Base-by-base conservation (phyloP, 495 filamentous ascomycete species). In the Podospora tetraspora region DNA sequence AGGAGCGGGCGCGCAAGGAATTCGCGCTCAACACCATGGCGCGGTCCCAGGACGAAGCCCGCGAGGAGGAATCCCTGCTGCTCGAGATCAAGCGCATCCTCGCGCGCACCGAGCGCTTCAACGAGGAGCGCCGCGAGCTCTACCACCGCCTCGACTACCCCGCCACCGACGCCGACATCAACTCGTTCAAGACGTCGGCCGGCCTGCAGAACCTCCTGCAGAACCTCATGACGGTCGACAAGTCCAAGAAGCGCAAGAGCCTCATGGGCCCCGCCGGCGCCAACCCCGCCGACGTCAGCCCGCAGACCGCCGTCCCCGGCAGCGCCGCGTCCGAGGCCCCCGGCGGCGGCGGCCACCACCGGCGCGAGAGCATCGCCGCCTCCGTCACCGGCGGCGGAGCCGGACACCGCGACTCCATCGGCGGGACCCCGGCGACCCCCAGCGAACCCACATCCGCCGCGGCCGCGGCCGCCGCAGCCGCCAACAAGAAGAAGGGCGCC, bases 61-160 rank as follows among this genome's bases (percentile, higher is more conserved):
- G 90, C 66, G 95, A 99, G 72, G 95, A 99, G 78, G 91, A 95
- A 71, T 88, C 91, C 66, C 82, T 98, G 1, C 85, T 99, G 7
- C 83, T 90, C 60, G 95, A 99, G 74, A 86, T 99, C 34, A 93
- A 93, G 71, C 89, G 96, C 66, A 97, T 99, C 69, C 84, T 94
- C 52, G 86, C 87, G 69, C 88, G 90, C 67, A 90, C 94, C 67
- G 90, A 94, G 68, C 87, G 84, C 69, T 88, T 97, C 71, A 89
- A 92, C 72, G 88, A 91, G 69, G 93, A 97, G 72, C 92, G 94
- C 58, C 85, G 88, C 71, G 95, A 98, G 74, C 86, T 98, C n/a
- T 95, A 95, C 77, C 85, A 87, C 67, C 87, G 93, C 66, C 88
- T 98, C 12, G 93, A 97, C 68, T 88, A 89, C 67, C 91, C 91